Evolutionary conservation across 306 rosid genomes (phyloP).

Genomic region (Begonia peltatifolia): DNA sequence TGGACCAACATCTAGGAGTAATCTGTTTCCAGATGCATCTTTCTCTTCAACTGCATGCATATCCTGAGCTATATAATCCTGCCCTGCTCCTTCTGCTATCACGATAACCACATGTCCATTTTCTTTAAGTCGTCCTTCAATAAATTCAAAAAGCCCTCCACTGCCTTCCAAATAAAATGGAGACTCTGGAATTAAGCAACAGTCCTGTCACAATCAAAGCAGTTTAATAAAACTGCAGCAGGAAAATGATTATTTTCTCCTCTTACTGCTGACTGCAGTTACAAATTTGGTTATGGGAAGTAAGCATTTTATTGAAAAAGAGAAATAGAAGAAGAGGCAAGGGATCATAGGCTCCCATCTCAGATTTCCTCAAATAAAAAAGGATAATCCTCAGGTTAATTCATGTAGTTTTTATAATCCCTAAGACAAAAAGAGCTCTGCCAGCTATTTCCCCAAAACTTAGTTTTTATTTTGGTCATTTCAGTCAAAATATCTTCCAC

Average conservation of each 20-base stretch:
- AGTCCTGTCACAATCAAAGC: conserved; percentile 58
- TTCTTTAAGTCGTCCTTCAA: conserved; percentile 67
- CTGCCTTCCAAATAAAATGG: conserved; percentile 84
- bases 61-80: conserved; percentile 57
- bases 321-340: too few relatives aligned
- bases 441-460: too few relatives aligned
- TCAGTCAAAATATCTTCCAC: too few relatives aligned
- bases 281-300: too few relatives aligned
- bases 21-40: conserved; percentile 89
- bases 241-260: background rate
- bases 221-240: conserved; percentile 13
- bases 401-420: too few relatives aligned
- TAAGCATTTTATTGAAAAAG: too few relatives aligned
- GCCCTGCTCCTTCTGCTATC: conserved; percentile 96
- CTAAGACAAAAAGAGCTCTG: too few relatives aligned
- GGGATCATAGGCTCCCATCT: too few relatives aligned
- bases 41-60: conserved; percentile 24
- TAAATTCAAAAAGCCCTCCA: conserved; percentile 79
- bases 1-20: conserved; percentile 69
- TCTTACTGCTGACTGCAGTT: too few relatives aligned
- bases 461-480: too few relatives aligned
- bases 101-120: conserved; percentile 89
- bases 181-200: conserved; percentile 97
- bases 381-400: too few relatives aligned
- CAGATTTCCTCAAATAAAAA: too few relatives aligned